Evolutionary conservation across 2,329 filamentous ascomycete genomes (phyloP), one percentile per base, ranked within the genome.

Genomic region (Eutypella sp.): DNA sequence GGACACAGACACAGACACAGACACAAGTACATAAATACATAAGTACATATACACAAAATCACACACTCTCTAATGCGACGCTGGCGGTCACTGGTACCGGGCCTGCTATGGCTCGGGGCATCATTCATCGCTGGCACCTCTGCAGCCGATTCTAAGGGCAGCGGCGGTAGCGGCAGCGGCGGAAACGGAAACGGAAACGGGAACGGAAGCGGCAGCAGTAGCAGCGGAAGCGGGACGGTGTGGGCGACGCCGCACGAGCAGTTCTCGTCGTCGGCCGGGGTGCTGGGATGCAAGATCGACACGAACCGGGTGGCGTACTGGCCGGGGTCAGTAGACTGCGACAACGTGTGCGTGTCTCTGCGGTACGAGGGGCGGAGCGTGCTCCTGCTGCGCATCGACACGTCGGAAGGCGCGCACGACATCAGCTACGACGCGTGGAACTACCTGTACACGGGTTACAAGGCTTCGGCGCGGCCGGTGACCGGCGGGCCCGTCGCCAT

Each of bases 351-450:
- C 64, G 67, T 81, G 55, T 72, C 74, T 61, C 65, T 82, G 49
- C 70, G 66, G 46, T 65, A 75, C 59, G 65, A 58, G 24, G 73
- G 64, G 46, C 74, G 75, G 48, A 68, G 64, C 33, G 61, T 84
- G 46, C 71, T 79, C 54, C 76, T 89, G 44, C 72, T 82, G 49
- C 72, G 73, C 58, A 67, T 82, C 48, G 79, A 81, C 65, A 64
- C 68, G 47, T 81, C 77, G 2, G 69, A 67, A 31, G 77, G 77
- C 46, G 78, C 77, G 43, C 62, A 77, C 58, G 79, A 82, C 61
- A 72, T 82, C 62, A 73, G 68, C 49, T 82, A 81, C 66, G 78
- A 81, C 52, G 78, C 78, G 41, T 82, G 76, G 76, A 80, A 79
- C 68, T 75, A 75, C 56, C 75, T 82, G 34, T 62, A 63, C 54